Evolutionary conservation across 2,329 filamentous ascomycete genomes (phyloP), one percentile per base, ranked within the genome.

Genomic region (Aspergillus sp.): DNA sequence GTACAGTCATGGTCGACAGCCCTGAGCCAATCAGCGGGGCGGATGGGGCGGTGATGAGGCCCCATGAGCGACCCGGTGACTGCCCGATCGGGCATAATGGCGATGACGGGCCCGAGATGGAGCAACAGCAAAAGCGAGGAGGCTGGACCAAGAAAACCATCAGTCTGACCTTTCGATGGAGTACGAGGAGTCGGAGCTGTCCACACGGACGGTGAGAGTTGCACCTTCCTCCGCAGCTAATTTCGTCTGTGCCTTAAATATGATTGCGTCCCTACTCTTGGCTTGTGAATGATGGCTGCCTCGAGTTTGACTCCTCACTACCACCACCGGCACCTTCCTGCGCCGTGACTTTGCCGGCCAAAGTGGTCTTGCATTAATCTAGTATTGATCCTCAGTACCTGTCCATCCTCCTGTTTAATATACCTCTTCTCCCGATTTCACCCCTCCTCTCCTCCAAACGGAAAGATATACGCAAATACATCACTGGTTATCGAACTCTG

Each of bases 131-230:
- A 63, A 64, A 64, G 50, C 44, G 56, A 58, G 56, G 64, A 62
- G 64, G 64, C 63, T 66, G 64, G 64, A 57, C 61, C 59, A 65
- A 56, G 62, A 36, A 21, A 53, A 54, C 25, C 39, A 30, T 21
- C 23, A 42, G 17, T 30, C 47, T 21, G 15, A 56, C 19, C 32
- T 21, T 5, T n/a, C 10, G 32, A 36, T 36, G 32, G 32, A 13
- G 32, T 13, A 36, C 32, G 11, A 36, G 32, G 32, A 36, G 10
- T 36, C 32, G 32, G 32, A 36, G 32, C 32, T 36, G 32, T 36
- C 32, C 32, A 36, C 10, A 36, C 32, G 32, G 32, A 36, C 32
- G 11, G 11, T 11, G 32, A 13, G 32, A 13, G 2, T 13, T 36
- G 32, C 32, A 36, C 52, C 49, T 61, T 49, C 25, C 42, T 38